phyloP scores from a whole-genome alignment of 2,329 filamentous ascomycete genomes.

The Penicillium hesseltinei region DNA sequence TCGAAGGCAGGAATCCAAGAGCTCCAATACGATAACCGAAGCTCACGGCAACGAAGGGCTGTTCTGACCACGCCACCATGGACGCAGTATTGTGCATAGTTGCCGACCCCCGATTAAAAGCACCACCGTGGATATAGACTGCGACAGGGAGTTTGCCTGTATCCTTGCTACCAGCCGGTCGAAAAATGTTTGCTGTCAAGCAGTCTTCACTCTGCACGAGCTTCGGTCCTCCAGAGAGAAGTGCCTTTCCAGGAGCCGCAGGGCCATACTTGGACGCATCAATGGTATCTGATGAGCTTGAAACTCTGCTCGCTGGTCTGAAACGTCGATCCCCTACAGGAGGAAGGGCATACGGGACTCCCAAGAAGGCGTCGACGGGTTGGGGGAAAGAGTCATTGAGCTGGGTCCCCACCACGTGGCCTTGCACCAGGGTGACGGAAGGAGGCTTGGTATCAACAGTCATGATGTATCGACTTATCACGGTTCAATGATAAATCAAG shows the following conservation, averaged over 20 bases:
- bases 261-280: conserved; percentile 39
- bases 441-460: conserved; percentile 3
- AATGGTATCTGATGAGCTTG: conserved; percentile 24
- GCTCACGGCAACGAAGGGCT: conserved; percentile 46
- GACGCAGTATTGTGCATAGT: conserved; percentile 57
- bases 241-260: conserved; percentile 42
- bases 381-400: conserved; percentile 24
- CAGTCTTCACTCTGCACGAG: conserved; percentile 50
- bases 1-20: conserved; percentile 67
- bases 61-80: conserved; percentile 56
- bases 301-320: conserved; percentile 36
- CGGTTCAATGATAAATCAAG: not conserved
- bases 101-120: conserved; percentile 36
- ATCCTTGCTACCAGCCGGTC: conserved; percentile 24
- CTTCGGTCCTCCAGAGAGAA: conserved; percentile 50
- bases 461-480: conserved; percentile 1
- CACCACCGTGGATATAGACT: conserved; percentile 44
- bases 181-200: conserved; percentile 43
- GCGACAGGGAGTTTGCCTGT: conserved; percentile 38
- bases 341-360: conserved; percentile 51
- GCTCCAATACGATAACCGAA: conserved; percentile 49
- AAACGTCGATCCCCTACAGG: conserved; percentile 51
- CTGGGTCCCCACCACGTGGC: conserved; percentile 30
- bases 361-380: conserved; percentile 45
- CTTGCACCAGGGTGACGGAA: conserved; percentile 27